A percentile compares a stretch with the other conserved stretches of the same genome.
Conservation (phyloP, 2,329 filamentous ascomycete genomes). For the Sordariomycetes sp. region DNA sequence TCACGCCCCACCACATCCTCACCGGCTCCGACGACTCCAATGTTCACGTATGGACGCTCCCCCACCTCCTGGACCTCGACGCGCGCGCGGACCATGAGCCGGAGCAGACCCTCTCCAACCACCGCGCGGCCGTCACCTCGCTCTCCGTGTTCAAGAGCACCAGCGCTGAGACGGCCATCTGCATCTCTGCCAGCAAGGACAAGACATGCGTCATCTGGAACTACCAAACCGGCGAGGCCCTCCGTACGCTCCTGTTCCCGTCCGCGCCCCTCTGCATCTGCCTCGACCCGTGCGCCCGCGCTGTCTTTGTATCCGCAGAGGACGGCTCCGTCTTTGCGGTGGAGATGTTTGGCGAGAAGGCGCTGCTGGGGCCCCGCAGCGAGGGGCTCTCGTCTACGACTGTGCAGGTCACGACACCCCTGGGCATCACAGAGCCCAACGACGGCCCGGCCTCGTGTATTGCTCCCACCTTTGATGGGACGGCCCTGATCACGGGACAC, state of each 20-base stretch:
- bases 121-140: conserved; percentile 60
- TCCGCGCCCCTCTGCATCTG: conserved; percentile 57
- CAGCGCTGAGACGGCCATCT: conserved; percentile 61
- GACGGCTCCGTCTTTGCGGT: conserved; percentile 70
- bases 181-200: conserved; percentile 72
- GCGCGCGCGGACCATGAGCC: conserved; percentile 50
- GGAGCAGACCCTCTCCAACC: conserved; percentile 62
- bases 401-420: conserved; percentile 38
- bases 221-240: conserved; percentile 60
- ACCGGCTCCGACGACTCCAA: conserved; percentile 79
- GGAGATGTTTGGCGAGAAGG: conserved; percentile 51
- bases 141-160: conserved; percentile 50
- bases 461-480: conserved; percentile 70
- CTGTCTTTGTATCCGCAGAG: conserved; percentile 67
- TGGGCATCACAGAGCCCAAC: conserved; percentile 46
- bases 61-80: conserved; percentile 52
- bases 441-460: conserved; percentile 56
- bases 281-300: conserved; percentile 73
- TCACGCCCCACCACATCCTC: conserved; percentile 59
- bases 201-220: conserved; percentile 91
- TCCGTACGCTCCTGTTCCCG: conserved; percentile 74
- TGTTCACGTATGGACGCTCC: conserved; percentile 81
- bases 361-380: conserved; percentile 38
- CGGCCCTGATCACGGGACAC: conserved; percentile 68
- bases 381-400: conserved; percentile 42